Conservation (phyloP, 495 filamentous ascomycete genomes). For the Cercophora samala region DNA sequence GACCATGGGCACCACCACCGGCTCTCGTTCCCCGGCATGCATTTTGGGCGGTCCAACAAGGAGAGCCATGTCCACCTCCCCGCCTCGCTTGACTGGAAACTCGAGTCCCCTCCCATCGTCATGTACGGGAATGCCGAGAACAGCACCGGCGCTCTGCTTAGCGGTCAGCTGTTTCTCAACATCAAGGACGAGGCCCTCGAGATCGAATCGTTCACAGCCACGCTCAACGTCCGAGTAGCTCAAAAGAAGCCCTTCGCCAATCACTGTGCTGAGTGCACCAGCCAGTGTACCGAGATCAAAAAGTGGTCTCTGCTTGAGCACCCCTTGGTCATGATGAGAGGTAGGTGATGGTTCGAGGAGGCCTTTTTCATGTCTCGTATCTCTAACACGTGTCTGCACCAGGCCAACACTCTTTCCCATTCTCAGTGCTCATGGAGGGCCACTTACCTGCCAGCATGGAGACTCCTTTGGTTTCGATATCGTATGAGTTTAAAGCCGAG, state of each 20-base stretch:
- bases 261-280: constrained; percentile 74
- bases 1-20: constrained; percentile 40
- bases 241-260: constrained; percentile 74
- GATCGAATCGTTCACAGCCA: constrained; percentile 68
- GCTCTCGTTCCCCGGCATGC: constrained; percentile 46
- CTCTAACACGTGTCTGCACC: constrained; percentile 4
- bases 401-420: constrained; percentile 78
- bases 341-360: constrained; percentile 33
- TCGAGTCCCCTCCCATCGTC: constrained; percentile 87
- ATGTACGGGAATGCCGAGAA: constrained; percentile 71
- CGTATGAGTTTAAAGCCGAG: constrained; percentile 77
- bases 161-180: constrained; percentile 73
- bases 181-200: constrained; percentile 61
- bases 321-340: constrained; percentile 58
- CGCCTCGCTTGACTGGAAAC: constrained; percentile 67
- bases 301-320: constrained; percentile 75
- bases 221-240: constrained; percentile 60
- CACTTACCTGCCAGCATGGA: constrained; percentile 79
- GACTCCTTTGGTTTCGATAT: constrained; percentile 65
- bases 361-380: constrained; percentile 1
- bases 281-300: constrained; percentile 65
- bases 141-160: constrained; percentile 84
- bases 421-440: constrained; percentile 83
- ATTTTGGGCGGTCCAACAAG: constrained; percentile 47
- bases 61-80: constrained; percentile 37